Evolutionary conservation across 441 rosid genomes (phyloP).

Genomic region (Euphorbia schlechtendalii): DNA sequence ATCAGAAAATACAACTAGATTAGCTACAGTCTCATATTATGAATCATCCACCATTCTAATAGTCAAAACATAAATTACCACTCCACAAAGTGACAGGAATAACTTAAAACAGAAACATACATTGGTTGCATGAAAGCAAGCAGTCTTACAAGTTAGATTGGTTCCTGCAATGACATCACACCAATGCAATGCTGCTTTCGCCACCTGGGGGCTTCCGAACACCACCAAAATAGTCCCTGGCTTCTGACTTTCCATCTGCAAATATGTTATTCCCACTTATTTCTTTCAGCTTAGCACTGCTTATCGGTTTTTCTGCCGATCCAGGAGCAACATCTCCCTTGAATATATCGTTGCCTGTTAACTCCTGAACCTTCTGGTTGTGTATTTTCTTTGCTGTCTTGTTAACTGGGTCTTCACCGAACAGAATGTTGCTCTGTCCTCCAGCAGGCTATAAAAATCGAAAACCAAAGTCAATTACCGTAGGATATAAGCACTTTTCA

Average conservation of each 20-base stretch:
- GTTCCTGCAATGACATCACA: constrained; percentile 26
- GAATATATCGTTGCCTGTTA: constrained; percentile 77
- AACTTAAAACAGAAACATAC: constrained; percentile 2
- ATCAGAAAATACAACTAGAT: background rate
- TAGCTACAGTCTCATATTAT: constrained; percentile 4
- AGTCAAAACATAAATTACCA: constrained; percentile 8
- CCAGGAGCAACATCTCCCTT: constrained; percentile 55
- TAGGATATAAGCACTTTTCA: too few relatives aligned
- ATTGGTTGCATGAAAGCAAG: too few relatives aligned
- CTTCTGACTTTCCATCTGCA: constrained; percentile 75
- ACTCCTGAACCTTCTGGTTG: constrained; percentile 68
- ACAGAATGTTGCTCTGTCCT: constrained; percentile 76
- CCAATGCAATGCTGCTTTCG: constrained; percentile 73
- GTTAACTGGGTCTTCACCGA: constrained; percentile 44
- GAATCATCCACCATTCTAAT: constrained; percentile 11
- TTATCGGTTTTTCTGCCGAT: constrained; percentile 56
- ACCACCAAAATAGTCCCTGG: constrained; percentile 80
- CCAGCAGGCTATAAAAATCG: constrained; percentile 59
- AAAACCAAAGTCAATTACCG: background rate
- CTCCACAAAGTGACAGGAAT: constrained; percentile 14
- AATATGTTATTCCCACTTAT: constrained; percentile 81
- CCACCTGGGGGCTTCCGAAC: constrained; percentile 97
- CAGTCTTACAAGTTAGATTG: constrained; percentile 9
- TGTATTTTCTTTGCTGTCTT: constrained; percentile 76
- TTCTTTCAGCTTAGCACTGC: constrained; percentile 67